Evolutionary conservation across 1,284 basidiomycete species (phyloP).

Genomic region (Microbotryomycetes sp.): DNA sequence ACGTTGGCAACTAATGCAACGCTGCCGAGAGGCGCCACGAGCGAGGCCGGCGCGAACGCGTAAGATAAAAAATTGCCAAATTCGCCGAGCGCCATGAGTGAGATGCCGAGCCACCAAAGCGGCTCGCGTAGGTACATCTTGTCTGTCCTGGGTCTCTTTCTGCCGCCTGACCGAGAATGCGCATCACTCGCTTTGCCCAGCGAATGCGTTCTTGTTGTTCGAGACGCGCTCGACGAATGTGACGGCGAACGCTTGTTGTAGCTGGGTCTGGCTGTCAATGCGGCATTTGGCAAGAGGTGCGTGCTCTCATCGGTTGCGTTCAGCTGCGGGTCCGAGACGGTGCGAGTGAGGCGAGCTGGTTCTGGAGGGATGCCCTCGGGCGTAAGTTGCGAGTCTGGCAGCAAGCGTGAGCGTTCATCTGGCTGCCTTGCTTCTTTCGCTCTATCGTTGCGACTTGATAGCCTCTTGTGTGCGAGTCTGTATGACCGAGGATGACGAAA

Average conservation of each 20-base stretch:
- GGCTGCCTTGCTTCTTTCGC: background rate
- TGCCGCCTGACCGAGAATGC: background rate
- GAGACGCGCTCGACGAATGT: background rate
- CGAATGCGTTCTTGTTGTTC: too few relatives aligned
- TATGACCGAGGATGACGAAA: background rate
- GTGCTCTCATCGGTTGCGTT: background rate
- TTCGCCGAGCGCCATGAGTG: slow-evolving; percentile 86
- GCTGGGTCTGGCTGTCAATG: background rate
- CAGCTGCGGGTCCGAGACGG: background rate
- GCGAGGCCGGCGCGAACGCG: slow-evolving; percentile 77
- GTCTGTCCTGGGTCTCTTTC: slow-evolving; percentile 14
- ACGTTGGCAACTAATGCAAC: slow-evolving; percentile 82
- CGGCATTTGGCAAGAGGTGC: background rate
- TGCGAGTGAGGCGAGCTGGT: background rate
- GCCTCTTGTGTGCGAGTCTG: background rate
- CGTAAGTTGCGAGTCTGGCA: background rate
- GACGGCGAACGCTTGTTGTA: background rate
- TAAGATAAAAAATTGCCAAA: slow-evolving; percentile 86
- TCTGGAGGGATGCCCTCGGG: background rate
- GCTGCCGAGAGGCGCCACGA: slow-evolving; percentile 76
- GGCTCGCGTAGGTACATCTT: slow-evolving; percentile 70
- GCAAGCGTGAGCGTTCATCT: background rate
- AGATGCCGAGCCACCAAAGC: slow-evolving; percentile 86
- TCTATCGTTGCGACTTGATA: background rate
- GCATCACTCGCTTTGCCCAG: background rate